phyloP scores from a whole-genome alignment of 805 yeast species.

The Brettanomyces sp. region DNA sequence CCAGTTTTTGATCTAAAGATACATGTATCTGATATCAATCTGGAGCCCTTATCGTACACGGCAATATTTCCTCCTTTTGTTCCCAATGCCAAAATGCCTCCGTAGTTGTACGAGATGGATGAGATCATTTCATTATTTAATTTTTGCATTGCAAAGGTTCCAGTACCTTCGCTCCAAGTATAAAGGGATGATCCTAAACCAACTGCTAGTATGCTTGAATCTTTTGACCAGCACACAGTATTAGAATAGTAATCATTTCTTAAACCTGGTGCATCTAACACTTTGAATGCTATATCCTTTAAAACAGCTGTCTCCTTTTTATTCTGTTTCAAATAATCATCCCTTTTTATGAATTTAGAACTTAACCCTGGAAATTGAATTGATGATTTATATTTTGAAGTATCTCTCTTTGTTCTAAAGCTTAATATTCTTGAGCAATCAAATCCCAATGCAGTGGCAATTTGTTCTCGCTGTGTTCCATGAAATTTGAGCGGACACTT shows the following conservation, averaged over 20 bases:
- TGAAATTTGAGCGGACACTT: too few relatives aligned
- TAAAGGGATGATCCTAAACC: conserved; percentile 54
- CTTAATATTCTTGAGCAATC: conserved; percentile 32
- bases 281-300: conserved; percentile 35
- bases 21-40: conserved; percentile 10
- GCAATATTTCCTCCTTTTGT: conserved; percentile 47
- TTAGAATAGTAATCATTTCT: conserved; percentile 74
- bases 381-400: too few relatives aligned
- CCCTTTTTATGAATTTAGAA: neutral
- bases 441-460: conserved; percentile 45
- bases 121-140: conserved; percentile 37
- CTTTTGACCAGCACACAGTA: conserved; percentile 60
- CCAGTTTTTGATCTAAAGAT: conserved; percentile 28
- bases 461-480: conserved; percentile 22
- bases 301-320: neutral
- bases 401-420: conserved; percentile 13
- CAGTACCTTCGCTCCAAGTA: conserved; percentile 49
- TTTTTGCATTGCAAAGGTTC: conserved; percentile 35
- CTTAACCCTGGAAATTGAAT: too few relatives aligned
- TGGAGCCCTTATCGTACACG: conserved; percentile 22
- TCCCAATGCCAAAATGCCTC: conserved; percentile 43
- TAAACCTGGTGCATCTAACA: conserved; percentile 61
- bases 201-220: conserved; percentile 45
- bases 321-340: neutral
- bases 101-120: conserved; percentile 46